Base-by-base conservation (phyloP, 148 eudicot species). In the Rhododendron simsii region DNA sequence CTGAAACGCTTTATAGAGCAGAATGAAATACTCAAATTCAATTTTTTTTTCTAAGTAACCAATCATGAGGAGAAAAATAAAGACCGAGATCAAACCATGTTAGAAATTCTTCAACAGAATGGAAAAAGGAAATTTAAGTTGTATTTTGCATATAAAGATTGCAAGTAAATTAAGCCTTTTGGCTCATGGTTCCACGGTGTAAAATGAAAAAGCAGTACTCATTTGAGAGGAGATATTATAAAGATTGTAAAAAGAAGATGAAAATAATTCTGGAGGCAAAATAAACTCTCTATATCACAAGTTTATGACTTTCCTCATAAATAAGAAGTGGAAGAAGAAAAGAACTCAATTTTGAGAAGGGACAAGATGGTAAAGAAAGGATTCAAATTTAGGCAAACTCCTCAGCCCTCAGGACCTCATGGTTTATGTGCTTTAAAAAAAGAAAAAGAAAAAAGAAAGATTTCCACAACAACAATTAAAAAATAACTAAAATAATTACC, bases 401-500 rank as follows among this genome's bases (percentile, higher is more conserved):
- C 30, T n/a, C 63, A 18, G 63, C 23, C 30, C 59, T 16, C 20
- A 55, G 59, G 59, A 63, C 69, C 69, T 23, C 74, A 28, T 26
- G 74, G 74, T 67, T 67, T 28, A 67, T 67, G 16, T 28, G 4
- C 26, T 67, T 2, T 55, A 57, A 41, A 79, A 23, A 73, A 44
- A 53, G 57, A 39, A 73, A n/a, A 71, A 30, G 7, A 83, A 39
- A 30, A 14, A 65, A 47, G 26, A 26, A 45, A 81, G 8, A 4
- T 2, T 76, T 33, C 30, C 65, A 37, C 61, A 71, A 21, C 67
- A 50, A 50, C 28, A 78, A 74, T 50, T 9, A 28, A 28, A 14
- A 37, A 75, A 35, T 9, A 15, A 30, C 2, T 18, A 75, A 82
- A 20, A 13, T 3, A 7, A 37, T 48, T 37, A 95, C 98, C 95